A percentile compares a stretch with the other conserved stretches of the same genome.
These are phyloP conservation scores for Dactylorhiza incarnata DNA, from an alignment of 106 monocot species.

Conservation along the genomic window DNA sequence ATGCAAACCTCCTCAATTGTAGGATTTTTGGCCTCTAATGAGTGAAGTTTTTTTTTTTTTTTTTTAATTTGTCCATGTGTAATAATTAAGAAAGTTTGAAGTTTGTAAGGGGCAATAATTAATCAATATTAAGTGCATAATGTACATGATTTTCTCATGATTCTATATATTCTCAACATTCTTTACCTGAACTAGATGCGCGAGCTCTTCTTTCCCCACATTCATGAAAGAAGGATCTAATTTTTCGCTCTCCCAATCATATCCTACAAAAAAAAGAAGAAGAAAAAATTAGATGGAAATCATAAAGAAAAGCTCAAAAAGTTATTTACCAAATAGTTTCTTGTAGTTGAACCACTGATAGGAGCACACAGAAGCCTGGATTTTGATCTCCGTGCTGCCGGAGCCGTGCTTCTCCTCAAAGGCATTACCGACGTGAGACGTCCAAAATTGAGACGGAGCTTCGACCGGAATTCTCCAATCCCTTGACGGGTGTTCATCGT, in stretches of 20 bases:
- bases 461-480: conserved; percentile 2
- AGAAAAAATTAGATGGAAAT: neutral
- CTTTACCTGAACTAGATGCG: neutral
- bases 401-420: neutral
- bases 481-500: neutral
- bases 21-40: too few species aligned
- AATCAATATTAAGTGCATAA: too few species aligned
- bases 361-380: conserved; percentile 2
- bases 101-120: too few species aligned
- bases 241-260: neutral
- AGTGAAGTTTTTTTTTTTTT: too few species aligned
- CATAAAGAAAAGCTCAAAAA: neutral
- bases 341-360: neutral
- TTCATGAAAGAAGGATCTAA: neutral
- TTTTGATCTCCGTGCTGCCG: neutral
- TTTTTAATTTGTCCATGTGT: too few species aligned
- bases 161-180: too few species aligned
- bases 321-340: conserved; percentile 3
- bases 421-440: neutral
- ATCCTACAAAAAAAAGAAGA: neutral
- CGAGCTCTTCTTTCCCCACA: neutral
- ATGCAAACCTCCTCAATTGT: too few species aligned
- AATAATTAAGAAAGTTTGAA: too few species aligned
- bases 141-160: too few species aligned
- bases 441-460: conserved; percentile 3